Evolutionary conservation across 2,329 filamentous ascomycete species (phyloP).

Genomic region (Coniochaeta sp.): DNA sequence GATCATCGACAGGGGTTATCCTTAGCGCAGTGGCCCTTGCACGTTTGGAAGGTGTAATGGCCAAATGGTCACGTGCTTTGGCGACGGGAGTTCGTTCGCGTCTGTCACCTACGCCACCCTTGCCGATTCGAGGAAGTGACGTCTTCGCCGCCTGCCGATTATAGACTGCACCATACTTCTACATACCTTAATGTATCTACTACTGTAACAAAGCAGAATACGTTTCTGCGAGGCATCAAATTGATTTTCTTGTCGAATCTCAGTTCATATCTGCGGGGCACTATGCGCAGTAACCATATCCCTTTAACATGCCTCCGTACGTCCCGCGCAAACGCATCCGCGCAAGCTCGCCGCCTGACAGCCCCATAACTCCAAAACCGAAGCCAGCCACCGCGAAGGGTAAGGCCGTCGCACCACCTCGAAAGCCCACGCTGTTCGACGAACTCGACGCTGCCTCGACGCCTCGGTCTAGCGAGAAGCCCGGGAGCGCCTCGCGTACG

Average conservation of each 20-base stretch:
- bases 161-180: too few species aligned
- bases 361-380: conserved; percentile 18
- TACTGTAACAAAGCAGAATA: too few species aligned
- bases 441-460: conserved; percentile 47
- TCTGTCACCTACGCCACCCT: background rate
- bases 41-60: background rate
- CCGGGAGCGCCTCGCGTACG: conserved; percentile 30
- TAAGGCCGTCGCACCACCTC: conserved; percentile 23
- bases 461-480: conserved; percentile 31
- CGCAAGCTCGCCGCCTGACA: conserved; percentile 27
- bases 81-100: background rate
- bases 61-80: background rate
- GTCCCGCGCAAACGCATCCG: conserved; percentile 60
- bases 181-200: too few species aligned
- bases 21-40: background rate
- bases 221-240: too few species aligned
- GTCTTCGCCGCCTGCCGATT: background rate
- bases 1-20: background rate
- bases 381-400: conserved; percentile 17
- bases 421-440: conserved; percentile 54
- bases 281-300: background rate
- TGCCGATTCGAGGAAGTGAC: background rate
- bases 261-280: background rate
- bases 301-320: conserved; percentile 54
- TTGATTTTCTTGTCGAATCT: background rate